Base-by-base conservation (phyloP, 768 basidiomycete genomes). In the Lactarius hatsudake region DNA sequence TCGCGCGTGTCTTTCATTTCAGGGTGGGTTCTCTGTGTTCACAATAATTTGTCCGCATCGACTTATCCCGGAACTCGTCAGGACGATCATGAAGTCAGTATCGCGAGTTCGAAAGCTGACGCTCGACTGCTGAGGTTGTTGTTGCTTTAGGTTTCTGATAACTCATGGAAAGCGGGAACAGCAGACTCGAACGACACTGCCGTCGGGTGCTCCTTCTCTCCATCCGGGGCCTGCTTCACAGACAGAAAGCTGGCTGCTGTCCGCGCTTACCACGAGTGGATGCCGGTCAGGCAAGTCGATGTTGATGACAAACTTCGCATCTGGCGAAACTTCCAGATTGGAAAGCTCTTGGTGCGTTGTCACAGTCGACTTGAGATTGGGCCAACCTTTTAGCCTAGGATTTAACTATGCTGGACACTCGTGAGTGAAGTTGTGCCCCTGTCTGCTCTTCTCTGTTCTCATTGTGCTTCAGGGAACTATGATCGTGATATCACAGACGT, bases 301-400 rank as follows among this genome's bases (percentile, higher is more conserved):
- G 79, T 80, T 1, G 80, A 80, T 60, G 84, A 86, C 74, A 79
- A 83, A 70, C 80, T 87, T 18, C 79, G 85, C 32, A 86, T 86
- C 61, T 87, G 84, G 84, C 80, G 86, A 40, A 85, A 84, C 71
- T 86, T 87, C 76, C 82, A 86, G 75, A 81, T 87, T 43, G 86
- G 86, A 56, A 84, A 85, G 72, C 79, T 87, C n/a, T 72, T 86
- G 69, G 76, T 74, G 43, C 60, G 72, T 63, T 42, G 6, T 13
- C 8, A 60, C 34, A 0, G 12, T 9, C 40, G 17, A 59, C n/a
- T 17, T 26, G 36, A 9, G 17, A 34, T 5, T 12, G 7, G 18
- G 45, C 28, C 12, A 26, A 36, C 8, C 20, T 13, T 26, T n/a
- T 17, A 8, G 3, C 20, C 15, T 34, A 75, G 75, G 85, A 86